A percentile compares a stretch with the other conserved stretches of the same genome.
Conservation (phyloP, 2,329 filamentous ascomycete genomes). For the Apiospora saccharicola region DNA sequence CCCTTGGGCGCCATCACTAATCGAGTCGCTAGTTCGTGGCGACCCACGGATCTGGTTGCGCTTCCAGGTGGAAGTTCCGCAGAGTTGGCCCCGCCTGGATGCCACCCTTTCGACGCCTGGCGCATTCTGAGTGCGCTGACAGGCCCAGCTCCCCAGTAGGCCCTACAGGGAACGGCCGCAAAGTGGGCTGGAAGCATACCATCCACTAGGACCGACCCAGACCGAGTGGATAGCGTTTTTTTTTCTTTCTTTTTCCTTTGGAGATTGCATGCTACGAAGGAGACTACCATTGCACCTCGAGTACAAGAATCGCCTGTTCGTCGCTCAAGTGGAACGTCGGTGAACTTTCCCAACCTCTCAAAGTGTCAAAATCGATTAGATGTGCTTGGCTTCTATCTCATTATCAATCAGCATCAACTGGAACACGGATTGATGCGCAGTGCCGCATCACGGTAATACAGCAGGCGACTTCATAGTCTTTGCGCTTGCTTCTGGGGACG, state of each 20-base stretch:
- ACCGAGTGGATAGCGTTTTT: constrained; percentile 10
- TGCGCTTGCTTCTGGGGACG: constrained; percentile 67
- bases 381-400: constrained; percentile 9
- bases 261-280: not conserved
- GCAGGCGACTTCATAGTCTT: constrained; percentile 72
- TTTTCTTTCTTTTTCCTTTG: not conserved
- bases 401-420: constrained; percentile 6
- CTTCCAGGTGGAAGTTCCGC: constrained; percentile 8
- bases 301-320: constrained; percentile 15
- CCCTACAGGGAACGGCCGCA: constrained; percentile 18
- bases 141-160: not conserved
- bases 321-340: constrained; percentile 2
- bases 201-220: constrained; percentile 10
- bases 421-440: constrained; percentile 10
- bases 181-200: constrained; percentile 4
- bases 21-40: constrained; percentile 6
- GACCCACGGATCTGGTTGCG: constrained; percentile 14
- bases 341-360: not conserved
- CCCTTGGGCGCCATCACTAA: not conserved
- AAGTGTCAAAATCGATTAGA: not conserved
- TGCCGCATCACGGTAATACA: constrained; percentile 51
- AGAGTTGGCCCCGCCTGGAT: not conserved
- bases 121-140: not conserved
- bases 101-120: constrained; percentile 4
- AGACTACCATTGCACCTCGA: not conserved